Conservation (phyloP, 495 filamentous ascomycete species). For the Tetracladium marchalianum region DNA sequence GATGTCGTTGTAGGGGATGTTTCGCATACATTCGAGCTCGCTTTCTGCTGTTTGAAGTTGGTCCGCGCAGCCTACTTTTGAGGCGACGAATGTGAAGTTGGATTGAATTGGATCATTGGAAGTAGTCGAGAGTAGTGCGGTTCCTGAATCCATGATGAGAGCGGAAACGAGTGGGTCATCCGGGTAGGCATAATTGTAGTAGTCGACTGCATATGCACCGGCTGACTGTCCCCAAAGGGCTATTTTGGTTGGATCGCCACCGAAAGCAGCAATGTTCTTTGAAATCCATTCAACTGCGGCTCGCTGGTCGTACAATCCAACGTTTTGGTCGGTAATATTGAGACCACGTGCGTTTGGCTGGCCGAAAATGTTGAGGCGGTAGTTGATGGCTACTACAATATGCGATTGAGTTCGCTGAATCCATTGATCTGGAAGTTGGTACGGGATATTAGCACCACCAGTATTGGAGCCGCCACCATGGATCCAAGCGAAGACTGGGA, state of each 20-base stretch:
- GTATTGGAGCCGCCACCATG: conserved; percentile 51
- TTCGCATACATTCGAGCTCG: conserved; percentile 38
- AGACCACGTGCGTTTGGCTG: background rate
- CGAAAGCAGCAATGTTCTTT: conserved; percentile 44
- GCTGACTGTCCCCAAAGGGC: conserved; percentile 33
- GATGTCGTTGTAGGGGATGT: conserved; percentile 26
- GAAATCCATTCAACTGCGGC: conserved; percentile 41
- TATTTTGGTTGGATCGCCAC: conserved; percentile 31
- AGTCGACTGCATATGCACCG: conserved; percentile 30
- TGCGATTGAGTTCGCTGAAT: conserved; percentile 27
- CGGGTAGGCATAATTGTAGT: conserved; percentile 34
- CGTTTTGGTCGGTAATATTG: conserved; percentile 54
- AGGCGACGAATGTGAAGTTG: conserved; percentile 34
- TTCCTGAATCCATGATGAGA: conserved; percentile 37
- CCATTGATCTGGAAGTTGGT: conserved; percentile 23
- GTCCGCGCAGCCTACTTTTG: conserved; percentile 33
- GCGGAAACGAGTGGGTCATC: conserved; percentile 34
- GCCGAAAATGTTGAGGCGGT: conserved; percentile 46
- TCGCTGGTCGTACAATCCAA: conserved; percentile 45
- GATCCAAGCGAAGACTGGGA: conserved; percentile 54
- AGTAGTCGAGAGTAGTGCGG: conserved; percentile 25
- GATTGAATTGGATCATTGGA: conserved; percentile 21
- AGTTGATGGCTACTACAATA: conserved; percentile 28
- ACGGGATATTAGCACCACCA: conserved; percentile 27
- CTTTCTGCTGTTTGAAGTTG: conserved; percentile 18